A percentile compares a stretch with the other conserved stretches of the same genome.
Evolutionary conservation across 352 stramenopile species (phyloP).

Genomic region (Phytopythium cucurbitacearum): DNA sequence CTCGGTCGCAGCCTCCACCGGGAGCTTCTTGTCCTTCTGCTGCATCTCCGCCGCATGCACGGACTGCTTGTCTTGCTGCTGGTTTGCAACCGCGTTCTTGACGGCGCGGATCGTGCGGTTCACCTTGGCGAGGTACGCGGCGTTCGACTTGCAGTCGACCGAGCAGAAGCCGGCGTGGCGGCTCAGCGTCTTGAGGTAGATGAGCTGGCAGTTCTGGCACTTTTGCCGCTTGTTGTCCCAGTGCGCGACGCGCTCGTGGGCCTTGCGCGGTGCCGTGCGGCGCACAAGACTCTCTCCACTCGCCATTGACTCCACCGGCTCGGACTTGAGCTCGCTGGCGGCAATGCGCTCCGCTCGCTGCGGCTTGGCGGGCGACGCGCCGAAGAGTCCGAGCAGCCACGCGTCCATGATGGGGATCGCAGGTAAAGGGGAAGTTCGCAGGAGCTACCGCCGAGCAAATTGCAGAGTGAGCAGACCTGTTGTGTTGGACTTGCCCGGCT

Average conservation of each 20-base stretch:
- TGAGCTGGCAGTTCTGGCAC: constrained; percentile 79
- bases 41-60: constrained; percentile 4
- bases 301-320: neutral
- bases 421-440: too few species aligned
- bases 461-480: neutral
- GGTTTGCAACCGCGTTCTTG: constrained; percentile 59
- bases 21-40: constrained; percentile 11
- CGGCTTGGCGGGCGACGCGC: constrained; percentile 13
- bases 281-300: neutral
- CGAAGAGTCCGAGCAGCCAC: constrained; percentile 17
- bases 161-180: constrained; percentile 75
- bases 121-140: constrained; percentile 75
- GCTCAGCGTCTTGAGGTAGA: constrained; percentile 86
- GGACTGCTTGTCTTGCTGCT: constrained; percentile 24
- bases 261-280: neutral
- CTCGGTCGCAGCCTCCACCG: neutral
- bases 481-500: too few species aligned
- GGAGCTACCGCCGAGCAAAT: neutral
- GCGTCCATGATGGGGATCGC: constrained; percentile 25
- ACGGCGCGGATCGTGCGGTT: constrained; percentile 79
- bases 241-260: constrained; percentile 44
- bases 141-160: constrained; percentile 88
- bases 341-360: constrained; percentile 18
- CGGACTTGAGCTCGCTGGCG: constrained; percentile 1
- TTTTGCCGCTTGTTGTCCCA: constrained; percentile 87